These are phyloP conservation scores for Calycina herbarum DNA, from an alignment of 2,329 filamentous ascomycete species.

Conservation along the genomic window DNA sequence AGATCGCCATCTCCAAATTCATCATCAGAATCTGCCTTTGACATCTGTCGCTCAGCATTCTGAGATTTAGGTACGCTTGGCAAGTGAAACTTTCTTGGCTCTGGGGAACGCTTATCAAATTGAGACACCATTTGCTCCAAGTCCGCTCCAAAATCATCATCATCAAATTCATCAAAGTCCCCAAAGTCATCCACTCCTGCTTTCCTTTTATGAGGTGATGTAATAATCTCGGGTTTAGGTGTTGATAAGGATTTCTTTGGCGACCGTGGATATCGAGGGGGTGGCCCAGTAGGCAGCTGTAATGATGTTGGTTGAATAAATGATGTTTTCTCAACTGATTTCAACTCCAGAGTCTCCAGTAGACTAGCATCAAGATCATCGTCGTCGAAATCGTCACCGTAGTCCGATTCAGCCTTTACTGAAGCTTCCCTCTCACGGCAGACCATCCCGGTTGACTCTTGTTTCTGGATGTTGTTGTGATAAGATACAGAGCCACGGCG, in stretches of 20 bases:
- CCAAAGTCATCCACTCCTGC: constrained; percentile 58
- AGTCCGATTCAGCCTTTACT: constrained; percentile 31
- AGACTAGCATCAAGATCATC: constrained; percentile 44
- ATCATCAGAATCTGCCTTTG: constrained; percentile 59
- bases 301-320: background rate
- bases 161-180: constrained; percentile 56
- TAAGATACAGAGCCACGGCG: background rate
- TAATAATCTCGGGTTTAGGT: background rate
- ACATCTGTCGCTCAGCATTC: constrained; percentile 5
- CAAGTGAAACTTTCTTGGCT: constrained; percentile 2
- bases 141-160: constrained; percentile 56
- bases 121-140: constrained; percentile 57
- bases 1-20: constrained; percentile 69
- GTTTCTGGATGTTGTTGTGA: background rate
- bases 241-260: background rate
- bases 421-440: constrained; percentile 3
- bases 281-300: constrained; percentile 10
- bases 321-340: constrained; percentile 26
- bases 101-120: constrained; percentile 46
- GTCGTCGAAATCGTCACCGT: constrained; percentile 52
- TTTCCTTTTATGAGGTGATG: background rate
- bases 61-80: background rate
- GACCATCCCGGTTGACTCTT: background rate
- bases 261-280: background rate
- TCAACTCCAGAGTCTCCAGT: constrained; percentile 55